phyloP scores from a whole-genome alignment of 2,329 filamentous ascomycete genomes.

The Monosporascus sp. region DNA sequence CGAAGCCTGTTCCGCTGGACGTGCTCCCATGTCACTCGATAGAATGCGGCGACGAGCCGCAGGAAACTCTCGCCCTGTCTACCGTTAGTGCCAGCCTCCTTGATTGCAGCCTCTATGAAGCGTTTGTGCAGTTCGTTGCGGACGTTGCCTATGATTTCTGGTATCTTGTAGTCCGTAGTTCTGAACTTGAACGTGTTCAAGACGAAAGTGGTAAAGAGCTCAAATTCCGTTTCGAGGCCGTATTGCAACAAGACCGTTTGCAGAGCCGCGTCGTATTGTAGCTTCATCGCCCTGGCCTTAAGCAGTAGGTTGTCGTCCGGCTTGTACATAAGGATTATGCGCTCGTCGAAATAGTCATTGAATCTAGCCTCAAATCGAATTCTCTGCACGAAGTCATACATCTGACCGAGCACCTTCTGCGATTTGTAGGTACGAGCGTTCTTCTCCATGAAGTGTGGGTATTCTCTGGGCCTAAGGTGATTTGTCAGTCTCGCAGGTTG shows the following conservation, averaged over 20 bases:
- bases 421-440: conserved; percentile 59
- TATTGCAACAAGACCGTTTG: conserved; percentile 79
- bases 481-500: conserved; percentile 63
- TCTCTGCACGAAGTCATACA: conserved; percentile 70
- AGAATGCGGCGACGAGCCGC: conserved; percentile 81
- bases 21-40: conserved; percentile 72
- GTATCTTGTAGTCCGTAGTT: conserved; percentile 71
- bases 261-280: conserved; percentile 70
- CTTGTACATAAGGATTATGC: conserved; percentile 62
- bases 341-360: conserved; percentile 65
- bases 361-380: conserved; percentile 71
- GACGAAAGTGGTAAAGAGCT: conserved; percentile 84
- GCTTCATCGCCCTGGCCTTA: conserved; percentile 63
- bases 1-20: conserved; percentile 52
- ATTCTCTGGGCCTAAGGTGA: conserved; percentile 55
- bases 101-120: conserved; percentile 62
- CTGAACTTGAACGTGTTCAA: conserved; percentile 67
- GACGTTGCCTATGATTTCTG: conserved; percentile 73
- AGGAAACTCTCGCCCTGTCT: conserved; percentile 52
- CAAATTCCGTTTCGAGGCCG: conserved; percentile 81
- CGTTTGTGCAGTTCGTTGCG: conserved; percentile 60
- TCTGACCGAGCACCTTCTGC: conserved; percentile 64
- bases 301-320: conserved; percentile 50
- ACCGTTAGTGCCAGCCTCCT: conserved; percentile 52
- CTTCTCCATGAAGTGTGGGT: conserved; percentile 88